These are phyloP conservation scores for Mycosphaerella sp. DNA, from an alignment of 2,329 filamentous ascomycete species.

Conservation along the genomic window DNA sequence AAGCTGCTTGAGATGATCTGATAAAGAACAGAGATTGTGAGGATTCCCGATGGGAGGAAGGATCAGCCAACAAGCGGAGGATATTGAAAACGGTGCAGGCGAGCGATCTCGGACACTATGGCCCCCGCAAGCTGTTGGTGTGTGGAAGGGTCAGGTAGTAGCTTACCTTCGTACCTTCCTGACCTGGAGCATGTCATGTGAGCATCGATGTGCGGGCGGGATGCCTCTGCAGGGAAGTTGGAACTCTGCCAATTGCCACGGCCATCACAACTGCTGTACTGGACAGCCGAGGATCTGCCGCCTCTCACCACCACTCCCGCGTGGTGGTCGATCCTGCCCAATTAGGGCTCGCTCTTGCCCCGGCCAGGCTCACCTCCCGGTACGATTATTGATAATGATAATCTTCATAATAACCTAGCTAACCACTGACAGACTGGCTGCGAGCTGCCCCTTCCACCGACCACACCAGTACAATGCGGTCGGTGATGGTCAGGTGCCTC, in stretches of 20 bases:
- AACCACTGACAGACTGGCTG: too few relatives aligned
- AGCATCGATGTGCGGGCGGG: not conserved
- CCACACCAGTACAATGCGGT: not conserved
- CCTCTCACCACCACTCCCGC: not conserved
- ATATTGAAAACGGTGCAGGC: too few relatives aligned
- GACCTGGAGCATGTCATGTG: too few relatives aligned
- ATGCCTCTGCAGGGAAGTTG: not conserved
- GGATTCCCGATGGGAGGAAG: not conserved
- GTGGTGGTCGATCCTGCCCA: not conserved
- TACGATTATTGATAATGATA: too few relatives aligned
- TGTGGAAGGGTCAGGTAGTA: not conserved
- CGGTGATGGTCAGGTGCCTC: not conserved
- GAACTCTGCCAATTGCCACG: not conserved
- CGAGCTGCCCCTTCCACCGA: not conserved
- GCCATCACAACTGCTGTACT: not conserved
- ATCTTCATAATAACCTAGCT: too few relatives aligned
- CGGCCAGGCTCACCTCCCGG: not conserved
- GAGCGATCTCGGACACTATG: not conserved
- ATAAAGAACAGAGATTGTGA: constrained; percentile 7
- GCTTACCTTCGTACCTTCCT: too few relatives aligned
- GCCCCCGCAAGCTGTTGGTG: not conserved
- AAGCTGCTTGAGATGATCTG: constrained; percentile 10
- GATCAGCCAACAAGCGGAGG: too few relatives aligned
- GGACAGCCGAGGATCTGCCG: not conserved
- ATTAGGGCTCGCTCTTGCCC: not conserved